Evolutionary conservation across 768 basidiomycete species (phyloP).

Genomic region (Phylloporus sp.): DNA sequence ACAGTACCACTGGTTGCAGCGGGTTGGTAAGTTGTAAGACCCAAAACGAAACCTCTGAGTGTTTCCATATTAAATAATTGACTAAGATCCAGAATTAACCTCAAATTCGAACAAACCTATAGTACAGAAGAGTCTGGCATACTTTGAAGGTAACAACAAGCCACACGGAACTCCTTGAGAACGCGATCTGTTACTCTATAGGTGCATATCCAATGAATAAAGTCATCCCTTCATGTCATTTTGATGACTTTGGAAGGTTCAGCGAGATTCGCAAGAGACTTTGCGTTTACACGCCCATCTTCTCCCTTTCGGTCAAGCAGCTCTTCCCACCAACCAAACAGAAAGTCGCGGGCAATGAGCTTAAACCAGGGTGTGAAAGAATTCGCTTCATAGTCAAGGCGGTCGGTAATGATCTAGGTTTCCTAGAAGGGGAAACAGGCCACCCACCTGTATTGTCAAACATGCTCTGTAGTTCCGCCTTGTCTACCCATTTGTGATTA

Average conservation of each 20-base stretch:
- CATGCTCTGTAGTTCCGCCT: conserved; percentile 86
- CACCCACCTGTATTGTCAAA: conserved; percentile 72
- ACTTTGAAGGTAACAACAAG: background rate
- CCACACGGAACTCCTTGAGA: no score
- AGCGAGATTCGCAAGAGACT: conserved; percentile 51
- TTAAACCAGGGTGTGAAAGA: conserved; percentile 99
- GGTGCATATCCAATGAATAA: background rate
- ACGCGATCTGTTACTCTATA: background rate
- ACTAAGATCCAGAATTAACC: no score
- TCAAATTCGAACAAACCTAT: no score
- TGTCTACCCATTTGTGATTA: conserved; percentile 87
- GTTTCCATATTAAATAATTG: no score
- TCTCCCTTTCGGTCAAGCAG: conserved; percentile 58
- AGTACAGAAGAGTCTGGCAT: background rate
- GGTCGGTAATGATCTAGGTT: background rate
- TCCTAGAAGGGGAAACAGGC: background rate
- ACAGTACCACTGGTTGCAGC: background rate
- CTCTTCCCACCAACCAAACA: conserved; percentile 99
- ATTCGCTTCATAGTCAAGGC: conserved; percentile 52
- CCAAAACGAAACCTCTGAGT: no score
- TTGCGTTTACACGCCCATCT: conserved; percentile 53
- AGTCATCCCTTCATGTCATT: conserved; percentile 39
- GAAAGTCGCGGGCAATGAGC: conserved; percentile 92
- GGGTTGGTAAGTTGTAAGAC: background rate
- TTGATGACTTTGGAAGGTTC: conserved; percentile 73